Evolutionary conservation across 208 protist species (phyloP), one percentile per base, ranked within the genome.

Genomic region (Herpetomonas samuelpessoai): DNA sequence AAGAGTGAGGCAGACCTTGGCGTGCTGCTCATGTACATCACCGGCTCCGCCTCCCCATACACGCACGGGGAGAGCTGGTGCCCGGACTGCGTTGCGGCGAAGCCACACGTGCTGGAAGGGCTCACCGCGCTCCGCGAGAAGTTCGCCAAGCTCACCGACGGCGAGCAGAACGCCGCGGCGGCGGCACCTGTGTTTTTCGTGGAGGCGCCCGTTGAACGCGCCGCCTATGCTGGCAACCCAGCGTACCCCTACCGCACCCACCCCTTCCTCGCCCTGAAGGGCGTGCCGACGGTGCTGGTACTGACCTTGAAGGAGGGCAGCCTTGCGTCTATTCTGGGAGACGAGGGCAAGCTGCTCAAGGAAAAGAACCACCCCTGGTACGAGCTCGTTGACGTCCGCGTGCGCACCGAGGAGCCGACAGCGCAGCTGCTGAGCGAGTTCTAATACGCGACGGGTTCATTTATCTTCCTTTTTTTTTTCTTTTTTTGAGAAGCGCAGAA

Each of bases 21-120:
- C 26, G 35, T 76, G 0, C 27, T 88, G 49, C 61, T 88, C 31
- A 41, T 94, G 18, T 85, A 81, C 44, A 60, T 91, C 25, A 81
- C 79, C 6, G 84, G 85, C 31, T 61, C 71, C 18, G 62, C 63
- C 27, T 61, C 82, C 22, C 71, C 74, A 6, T 79, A 53, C 3
- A 89, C 81, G 7, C n/a, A n/a, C n/a, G 74, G 78, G 22, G 58
- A 72, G 46, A 87, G 79, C 3, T 95, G 88, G 88, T 95, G 88
- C 63, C 85, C 85, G 25, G 62, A 83, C 53, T 95, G 88, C 64
- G 77, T 86, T 21, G 48, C 51, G 1, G 74, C 74, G 16, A 84
- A 86, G 55, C 65, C 65, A 25, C 57, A 74, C 16, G 76, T 92
- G 21, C 48, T 60, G 18, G 67, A 59, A 24, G 74, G 76, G 30